phyloP scores from a whole-genome alignment of 225 moss, liverwort and hornwort species.

The Ulota crispa region DNA sequence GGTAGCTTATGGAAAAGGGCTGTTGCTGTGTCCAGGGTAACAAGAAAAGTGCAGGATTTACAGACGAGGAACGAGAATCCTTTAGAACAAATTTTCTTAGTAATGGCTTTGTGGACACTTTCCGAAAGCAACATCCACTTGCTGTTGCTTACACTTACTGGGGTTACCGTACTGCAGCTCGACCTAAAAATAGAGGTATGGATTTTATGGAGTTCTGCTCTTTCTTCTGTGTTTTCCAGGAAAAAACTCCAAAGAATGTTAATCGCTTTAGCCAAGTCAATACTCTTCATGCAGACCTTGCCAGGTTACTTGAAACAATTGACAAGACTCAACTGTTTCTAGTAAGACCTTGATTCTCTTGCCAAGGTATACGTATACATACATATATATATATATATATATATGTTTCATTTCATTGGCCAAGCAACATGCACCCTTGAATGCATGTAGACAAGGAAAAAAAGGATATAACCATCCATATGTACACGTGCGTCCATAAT shows the following conservation, averaged over 20 bases:
- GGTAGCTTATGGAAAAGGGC: background rate
- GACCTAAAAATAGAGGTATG: constrained; percentile 81
- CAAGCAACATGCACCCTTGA: too few species aligned
- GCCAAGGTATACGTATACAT: too few species aligned
- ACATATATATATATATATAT: too few species aligned
- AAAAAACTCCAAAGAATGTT: background rate
- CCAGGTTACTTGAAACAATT: background rate
- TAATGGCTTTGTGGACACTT: constrained; percentile 86
- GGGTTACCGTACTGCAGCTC: constrained; percentile 79
- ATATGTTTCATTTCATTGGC: too few species aligned
- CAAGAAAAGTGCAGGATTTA: constrained; percentile 80
- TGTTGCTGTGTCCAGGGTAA: constrained; percentile 60
- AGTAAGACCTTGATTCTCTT: too few species aligned
- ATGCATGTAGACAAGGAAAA: too few species aligned
- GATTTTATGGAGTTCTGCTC: background rate
- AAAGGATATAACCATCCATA: too few species aligned
- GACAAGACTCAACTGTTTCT: too few species aligned
- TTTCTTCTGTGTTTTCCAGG: background rate
- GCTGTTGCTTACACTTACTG: constrained; percentile 89
- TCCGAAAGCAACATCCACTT: constrained; percentile 81
- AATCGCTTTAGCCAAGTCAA: background rate
- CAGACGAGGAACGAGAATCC: constrained; percentile 77
- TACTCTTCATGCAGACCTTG: background rate
- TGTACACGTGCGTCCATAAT: too few species aligned
- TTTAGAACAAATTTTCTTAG: constrained; percentile 73